These are phyloP conservation scores for Mycena sanguinolenta DNA, from an alignment of 768 basidiomycete species.

Conservation along the genomic window DNA sequence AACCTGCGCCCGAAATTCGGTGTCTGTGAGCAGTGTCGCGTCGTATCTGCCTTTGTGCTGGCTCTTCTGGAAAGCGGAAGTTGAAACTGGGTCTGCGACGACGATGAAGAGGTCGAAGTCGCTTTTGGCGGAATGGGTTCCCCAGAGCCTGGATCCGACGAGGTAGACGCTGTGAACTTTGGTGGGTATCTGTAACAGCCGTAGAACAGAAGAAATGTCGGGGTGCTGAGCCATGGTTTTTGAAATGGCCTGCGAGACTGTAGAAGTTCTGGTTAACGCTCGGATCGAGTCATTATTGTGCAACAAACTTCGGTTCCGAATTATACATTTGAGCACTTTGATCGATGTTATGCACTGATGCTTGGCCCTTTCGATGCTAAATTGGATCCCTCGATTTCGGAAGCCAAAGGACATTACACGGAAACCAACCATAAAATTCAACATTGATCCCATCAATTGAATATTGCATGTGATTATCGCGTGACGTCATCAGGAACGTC, in stretches of 20 bases:
- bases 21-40: constrained; percentile 38
- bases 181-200: constrained; percentile 21
- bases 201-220: background rate
- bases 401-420: no score
- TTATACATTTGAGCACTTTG: no score
- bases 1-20: constrained; percentile 36
- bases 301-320: background rate
- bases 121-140: constrained; percentile 37
- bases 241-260: no score
- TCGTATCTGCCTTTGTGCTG: constrained; percentile 43
- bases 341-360: no score
- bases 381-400: no score
- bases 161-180: constrained; percentile 34
- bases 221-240: background rate
- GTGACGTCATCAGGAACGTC: constrained; percentile 22
- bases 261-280: background rate
- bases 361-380: no score
- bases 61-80: constrained; percentile 30
- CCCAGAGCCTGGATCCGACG: constrained; percentile 41
- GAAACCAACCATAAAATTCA: background rate
- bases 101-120: constrained; percentile 42
- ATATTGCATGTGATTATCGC: constrained; percentile 11
- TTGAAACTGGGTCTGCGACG: constrained; percentile 8
- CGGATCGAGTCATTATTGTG: constrained; percentile 1
- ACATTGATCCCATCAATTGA: background rate